Base-by-base conservation (phyloP, 2,329 filamentous ascomycete genomes). In the Aspergillus ustus region DNA sequence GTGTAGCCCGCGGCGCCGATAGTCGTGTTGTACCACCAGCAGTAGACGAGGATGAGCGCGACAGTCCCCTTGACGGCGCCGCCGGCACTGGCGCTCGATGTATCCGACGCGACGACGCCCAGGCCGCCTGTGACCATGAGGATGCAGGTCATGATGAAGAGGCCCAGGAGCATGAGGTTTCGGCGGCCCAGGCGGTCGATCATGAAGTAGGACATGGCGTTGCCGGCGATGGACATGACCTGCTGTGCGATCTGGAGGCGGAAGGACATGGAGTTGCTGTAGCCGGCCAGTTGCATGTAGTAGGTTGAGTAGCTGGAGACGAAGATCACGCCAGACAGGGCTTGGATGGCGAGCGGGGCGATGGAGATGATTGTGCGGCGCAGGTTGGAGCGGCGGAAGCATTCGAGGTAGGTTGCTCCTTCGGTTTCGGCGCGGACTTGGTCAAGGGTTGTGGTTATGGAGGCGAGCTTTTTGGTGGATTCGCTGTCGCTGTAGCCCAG, bases 41-140 rank as follows among this genome's bases (percentile, higher is more conserved):
- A 59, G 59, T 59, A 64, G 20, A 64, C 28, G 20, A 62, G 60
- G 28, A 64, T 61, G 50, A 64, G 56, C n/a, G 56, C 56, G 8
- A 64, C 62, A 31, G 60, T 64, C 17, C 58, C 58, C 52, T 56
- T 60, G 29, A 60, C 48, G 7, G 52, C 45, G 11, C 58, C 52
- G 8, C 6, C 29, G 51, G 57, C 19, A 34, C 50, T 55, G 11
- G 57, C 51, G 34, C 50, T 60, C 15, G 22, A 19, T 44, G 5
- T 45, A 31, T 60, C 43, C 2, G 46, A 15, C 22, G 45, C 52
- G 19, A 56, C 58, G 40, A 60, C 58, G 19, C 52, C 58, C 7
- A 60, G 58, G 0, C 58, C 58, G 19, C 58, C 58, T 8, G 58
- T 60, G 4, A 56, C n/a, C 52, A 60, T 56, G 34, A 60, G 58